Conservation (phyloP, 768 basidiomycete species). For the Tulasnella sp. region DNA sequence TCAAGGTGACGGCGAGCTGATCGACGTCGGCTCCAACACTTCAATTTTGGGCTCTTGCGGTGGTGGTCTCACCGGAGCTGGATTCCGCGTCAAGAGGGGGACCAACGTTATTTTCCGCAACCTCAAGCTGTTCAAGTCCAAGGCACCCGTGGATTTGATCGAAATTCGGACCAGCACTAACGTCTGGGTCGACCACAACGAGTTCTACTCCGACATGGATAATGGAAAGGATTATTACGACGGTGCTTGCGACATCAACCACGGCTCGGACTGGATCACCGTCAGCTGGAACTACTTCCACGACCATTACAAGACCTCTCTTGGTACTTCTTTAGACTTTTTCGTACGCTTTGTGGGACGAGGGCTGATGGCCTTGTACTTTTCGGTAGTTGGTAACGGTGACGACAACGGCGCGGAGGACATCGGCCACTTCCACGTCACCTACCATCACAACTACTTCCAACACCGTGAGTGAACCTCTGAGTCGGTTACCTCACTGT, state of each 20-base stretch:
- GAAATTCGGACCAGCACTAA: not conserved
- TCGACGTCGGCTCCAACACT: constrained; percentile 17
- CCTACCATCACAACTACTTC: constrained; percentile 20
- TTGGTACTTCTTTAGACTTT: constrained; percentile 30
- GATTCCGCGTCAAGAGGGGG: not conserved
- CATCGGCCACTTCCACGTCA: not conserved
- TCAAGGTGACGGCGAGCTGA: constrained; percentile 3
- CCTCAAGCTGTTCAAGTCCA: constrained; percentile 3
- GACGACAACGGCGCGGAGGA: constrained; percentile 41
- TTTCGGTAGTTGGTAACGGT: not conserved
- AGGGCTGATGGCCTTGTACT: not conserved
- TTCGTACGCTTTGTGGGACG: not conserved
- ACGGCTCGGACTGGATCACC: constrained; percentile 42
- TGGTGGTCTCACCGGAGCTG: not conserved
- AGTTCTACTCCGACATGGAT: constrained; percentile 14
- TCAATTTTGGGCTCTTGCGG: constrained; percentile 7
- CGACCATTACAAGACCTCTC: constrained; percentile 47
- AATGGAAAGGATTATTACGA: constrained; percentile 33
- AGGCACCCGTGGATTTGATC: constrained; percentile 6
- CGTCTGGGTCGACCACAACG: no score
- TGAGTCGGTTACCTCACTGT: not conserved
- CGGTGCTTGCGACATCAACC: constrained; percentile 48
- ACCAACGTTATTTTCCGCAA: constrained; percentile 13
- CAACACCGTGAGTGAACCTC: not conserved
- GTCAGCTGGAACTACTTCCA: constrained; percentile 17